Evolutionary conservation across 2,329 filamentous ascomycete species (phyloP).

Genomic region (Apiospora marii): DNA sequence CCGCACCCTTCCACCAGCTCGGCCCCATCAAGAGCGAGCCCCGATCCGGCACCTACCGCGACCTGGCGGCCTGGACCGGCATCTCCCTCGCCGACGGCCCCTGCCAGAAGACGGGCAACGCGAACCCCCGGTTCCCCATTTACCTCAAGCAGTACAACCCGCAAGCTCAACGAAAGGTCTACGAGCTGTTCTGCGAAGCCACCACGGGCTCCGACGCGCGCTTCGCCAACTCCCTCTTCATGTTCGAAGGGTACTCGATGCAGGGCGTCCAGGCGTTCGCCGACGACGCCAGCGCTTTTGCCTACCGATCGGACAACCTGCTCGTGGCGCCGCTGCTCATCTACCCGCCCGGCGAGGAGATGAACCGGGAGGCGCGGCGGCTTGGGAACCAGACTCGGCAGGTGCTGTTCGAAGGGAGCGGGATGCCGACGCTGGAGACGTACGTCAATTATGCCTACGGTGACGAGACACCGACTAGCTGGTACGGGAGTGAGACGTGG

Average conservation of each 20-base stretch:
- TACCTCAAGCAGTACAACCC: conserved; percentile 50
- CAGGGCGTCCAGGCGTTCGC: conserved; percentile 51
- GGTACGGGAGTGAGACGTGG: conserved; percentile 60
- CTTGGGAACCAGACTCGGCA: conserved; percentile 49
- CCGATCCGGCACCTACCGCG: conserved; percentile 51
- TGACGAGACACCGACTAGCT: conserved; percentile 48
- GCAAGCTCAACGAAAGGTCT: conserved; percentile 39
- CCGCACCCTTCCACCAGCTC: conserved; percentile 51
- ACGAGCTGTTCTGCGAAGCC: conserved; percentile 43
- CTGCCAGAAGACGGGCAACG: conserved; percentile 51
- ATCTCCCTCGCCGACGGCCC: conserved; percentile 46
- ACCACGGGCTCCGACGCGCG: conserved; percentile 35
- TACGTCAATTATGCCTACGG: conserved; percentile 64
- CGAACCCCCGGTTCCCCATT: conserved; percentile 53
- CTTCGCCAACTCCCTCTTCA: conserved; percentile 54
- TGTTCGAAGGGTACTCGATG: conserved; percentile 63
- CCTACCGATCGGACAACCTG: conserved; percentile 54
- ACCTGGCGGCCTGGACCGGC: conserved; percentile 53
- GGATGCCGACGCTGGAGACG: conserved; percentile 42
- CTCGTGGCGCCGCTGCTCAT: conserved; percentile 48
- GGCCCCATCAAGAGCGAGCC: conserved; percentile 43
- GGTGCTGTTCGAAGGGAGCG: conserved; percentile 46
- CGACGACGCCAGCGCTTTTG: conserved; percentile 50
- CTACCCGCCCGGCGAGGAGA: conserved; percentile 44
- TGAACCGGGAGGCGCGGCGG: conserved; percentile 43